Conservation (phyloP, 2,329 filamentous ascomycete species). For the Cordyceps tenuipes region DNA sequence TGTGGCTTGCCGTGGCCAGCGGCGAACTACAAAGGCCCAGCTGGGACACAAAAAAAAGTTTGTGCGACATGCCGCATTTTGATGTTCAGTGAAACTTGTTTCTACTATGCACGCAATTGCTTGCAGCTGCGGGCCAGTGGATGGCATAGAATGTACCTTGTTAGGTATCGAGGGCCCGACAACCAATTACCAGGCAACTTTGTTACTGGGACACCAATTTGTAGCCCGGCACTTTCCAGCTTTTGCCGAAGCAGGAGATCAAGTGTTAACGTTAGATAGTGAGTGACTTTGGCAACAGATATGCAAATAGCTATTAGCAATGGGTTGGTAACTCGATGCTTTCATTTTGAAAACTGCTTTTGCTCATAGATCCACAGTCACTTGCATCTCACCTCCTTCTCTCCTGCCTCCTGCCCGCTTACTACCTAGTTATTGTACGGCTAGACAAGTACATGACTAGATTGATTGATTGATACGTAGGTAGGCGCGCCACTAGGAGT, state of each 20-base stretch:
- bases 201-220: background rate
- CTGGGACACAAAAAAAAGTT: background rate
- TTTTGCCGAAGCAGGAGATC: background rate
- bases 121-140: too few species aligned
- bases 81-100: background rate
- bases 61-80: too few species aligned
- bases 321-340: background rate
- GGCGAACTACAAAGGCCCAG: background rate
- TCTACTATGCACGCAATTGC: background rate
- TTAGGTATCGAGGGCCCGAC: background rate
- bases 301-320: background rate
- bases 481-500: background rate
- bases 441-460: background rate
- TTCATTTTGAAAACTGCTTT: too few species aligned
- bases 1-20: background rate
- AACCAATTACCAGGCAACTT: too few species aligned
- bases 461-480: background rate
- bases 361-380: too few species aligned
- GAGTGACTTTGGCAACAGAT: background rate
- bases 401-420: background rate
- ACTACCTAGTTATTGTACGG: background rate
- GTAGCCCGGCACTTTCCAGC: background rate
- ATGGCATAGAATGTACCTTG: background rate
- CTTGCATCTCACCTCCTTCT: too few species aligned
- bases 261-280: background rate